phyloP scores from a whole-genome alignment of 345 rosid genomes.

The Arabis alpina region DNA sequence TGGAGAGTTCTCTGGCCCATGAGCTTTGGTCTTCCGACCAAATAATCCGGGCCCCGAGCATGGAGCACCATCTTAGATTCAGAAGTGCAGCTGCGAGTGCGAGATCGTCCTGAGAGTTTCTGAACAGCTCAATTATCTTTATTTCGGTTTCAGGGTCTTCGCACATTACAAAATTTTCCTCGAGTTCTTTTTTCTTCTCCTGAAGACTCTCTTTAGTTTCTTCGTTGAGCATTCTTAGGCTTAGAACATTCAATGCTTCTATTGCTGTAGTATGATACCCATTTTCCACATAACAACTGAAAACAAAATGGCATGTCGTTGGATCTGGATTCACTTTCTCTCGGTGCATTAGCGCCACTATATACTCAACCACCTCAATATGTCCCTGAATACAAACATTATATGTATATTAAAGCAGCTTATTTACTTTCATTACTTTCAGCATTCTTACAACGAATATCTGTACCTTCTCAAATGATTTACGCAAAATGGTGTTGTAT shows the following conservation, averaged over 20 bases:
- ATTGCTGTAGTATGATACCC: conserved; percentile 54
- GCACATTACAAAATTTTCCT: conserved; percentile 54
- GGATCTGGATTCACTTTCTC: conserved; percentile 70
- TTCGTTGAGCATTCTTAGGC: conserved; percentile 65
- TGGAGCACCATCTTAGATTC: conserved; percentile 80
- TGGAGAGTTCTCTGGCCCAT: conserved; percentile 60
- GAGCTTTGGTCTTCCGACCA: conserved; percentile 70
- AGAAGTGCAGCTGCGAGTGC: conserved; percentile 55
- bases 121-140: conserved; percentile 51
- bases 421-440: conserved; percentile 1
- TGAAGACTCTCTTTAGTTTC: conserved; percentile 43
- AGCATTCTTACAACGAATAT: too few relatives aligned
- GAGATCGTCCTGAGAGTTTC: conserved; percentile 48
- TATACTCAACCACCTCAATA: conserved; percentile 67
- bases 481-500: conserved; percentile 67
- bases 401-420: background rate
- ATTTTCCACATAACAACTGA: conserved; percentile 49
- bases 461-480: conserved; percentile 58
- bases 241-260: conserved; percentile 79
- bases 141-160: conserved; percentile 67
- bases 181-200: conserved; percentile 54
- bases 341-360: conserved; percentile 63
- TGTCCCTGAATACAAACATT: conserved; percentile 49
- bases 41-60: conserved; percentile 51
- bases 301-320: conserved; percentile 65